Evolutionary conservation across 2,329 filamentous ascomycete species (phyloP).

Genomic region (Xenoacremonium recifei): DNA sequence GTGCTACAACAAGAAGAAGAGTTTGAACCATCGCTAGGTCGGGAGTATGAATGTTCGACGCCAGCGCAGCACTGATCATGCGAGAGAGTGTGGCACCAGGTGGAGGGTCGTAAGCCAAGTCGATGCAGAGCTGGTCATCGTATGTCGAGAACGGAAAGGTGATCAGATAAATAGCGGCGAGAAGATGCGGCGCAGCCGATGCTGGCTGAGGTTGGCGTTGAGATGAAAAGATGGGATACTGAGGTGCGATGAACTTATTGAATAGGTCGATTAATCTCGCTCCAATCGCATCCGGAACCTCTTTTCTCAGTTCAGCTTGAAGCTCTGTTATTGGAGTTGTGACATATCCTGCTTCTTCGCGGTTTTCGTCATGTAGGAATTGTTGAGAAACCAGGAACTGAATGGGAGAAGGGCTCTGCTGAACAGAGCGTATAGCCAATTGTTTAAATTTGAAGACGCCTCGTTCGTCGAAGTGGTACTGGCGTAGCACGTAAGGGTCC

Average conservation of each 20-base stretch:
- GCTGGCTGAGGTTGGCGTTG: slow-evolving; percentile 7
- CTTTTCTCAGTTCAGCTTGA: no score
- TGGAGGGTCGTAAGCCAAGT: slow-evolving; percentile 18
- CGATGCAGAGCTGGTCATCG: slow-evolving; percentile 19
- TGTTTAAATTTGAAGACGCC: no score
- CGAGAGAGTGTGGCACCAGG: slow-evolving; percentile 12
- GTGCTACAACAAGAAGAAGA: no score
- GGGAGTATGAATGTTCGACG: slow-evolving; percentile 14
- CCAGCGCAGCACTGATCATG: slow-evolving; percentile 11
- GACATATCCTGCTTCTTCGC: no score
- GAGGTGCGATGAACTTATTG: slow-evolving; percentile 10
- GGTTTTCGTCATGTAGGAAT: no score
- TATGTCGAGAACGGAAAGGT: slow-evolving; percentile 17
- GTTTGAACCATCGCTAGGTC: slow-evolving; percentile 10
- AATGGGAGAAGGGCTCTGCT: no score
- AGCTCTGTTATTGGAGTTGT: no score
- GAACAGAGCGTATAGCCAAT: no score
- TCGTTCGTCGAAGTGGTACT: no score
- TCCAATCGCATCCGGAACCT: no score
- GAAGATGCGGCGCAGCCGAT: slow-evolving; percentile 1
- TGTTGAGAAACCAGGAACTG: no score
- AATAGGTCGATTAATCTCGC: slow-evolving; percentile 10
- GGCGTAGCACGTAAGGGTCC: no score
- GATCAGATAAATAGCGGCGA: slow-evolving; percentile 17
- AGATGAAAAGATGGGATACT: slow-evolving; percentile 13